Base-by-base conservation (phyloP, 371 early-diverging fungal species). In the Apophysomyces trapeziformis region DNA sequence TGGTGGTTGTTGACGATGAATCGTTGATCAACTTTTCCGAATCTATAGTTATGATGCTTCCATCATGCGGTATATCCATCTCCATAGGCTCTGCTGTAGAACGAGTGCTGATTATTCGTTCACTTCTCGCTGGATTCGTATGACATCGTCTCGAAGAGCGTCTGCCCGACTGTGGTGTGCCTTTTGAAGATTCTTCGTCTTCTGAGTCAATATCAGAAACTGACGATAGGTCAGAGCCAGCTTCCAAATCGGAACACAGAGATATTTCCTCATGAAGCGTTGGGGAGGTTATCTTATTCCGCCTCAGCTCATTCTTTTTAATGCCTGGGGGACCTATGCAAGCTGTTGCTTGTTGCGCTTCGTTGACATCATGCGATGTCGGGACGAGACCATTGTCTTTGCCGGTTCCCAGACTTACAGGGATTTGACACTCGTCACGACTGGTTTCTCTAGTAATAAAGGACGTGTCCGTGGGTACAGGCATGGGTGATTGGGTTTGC, bases 141-240 rank as follows among this genome's bases (percentile, higher is more conserved):
- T 9, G 16, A 21, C 9, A 50, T 50, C 21, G 21, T 21, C 21
- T 26, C 21, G 54, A 21, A 50, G n/a, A 4, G 8, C 21, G 21
- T 21, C 21, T 21, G 16, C 54, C 21, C 32, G 32, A 26, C 32
- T 26, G 32, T 26, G 21, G 54, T 50, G 21, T 11, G 21, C 21
- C 21, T 8, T 50, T 50, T 9, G 54, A 9, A 50, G 13, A 7
- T 7, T 7, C n/a, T n/a, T 50, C 54, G 21, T 50, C 54, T 50
- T 50, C 54, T 21, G 54, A 50, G 32, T 50, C 54, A 16, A 50
- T 50, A 21, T 50, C 54, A 50, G 54, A 50, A 9, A 50, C 54
- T 2, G 54, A 50, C 21, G 54, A 50, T 50, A 50, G 21, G 21
- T 50, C 54, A 50, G 54, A 50, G 21, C 54, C 54, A 18, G 54